Percentiles rank a stretch among this genome's conserved stretches.
phyloP scores from a whole-genome alignment of 345 rosid genomes.

The Heritiera littoralis region DNA sequence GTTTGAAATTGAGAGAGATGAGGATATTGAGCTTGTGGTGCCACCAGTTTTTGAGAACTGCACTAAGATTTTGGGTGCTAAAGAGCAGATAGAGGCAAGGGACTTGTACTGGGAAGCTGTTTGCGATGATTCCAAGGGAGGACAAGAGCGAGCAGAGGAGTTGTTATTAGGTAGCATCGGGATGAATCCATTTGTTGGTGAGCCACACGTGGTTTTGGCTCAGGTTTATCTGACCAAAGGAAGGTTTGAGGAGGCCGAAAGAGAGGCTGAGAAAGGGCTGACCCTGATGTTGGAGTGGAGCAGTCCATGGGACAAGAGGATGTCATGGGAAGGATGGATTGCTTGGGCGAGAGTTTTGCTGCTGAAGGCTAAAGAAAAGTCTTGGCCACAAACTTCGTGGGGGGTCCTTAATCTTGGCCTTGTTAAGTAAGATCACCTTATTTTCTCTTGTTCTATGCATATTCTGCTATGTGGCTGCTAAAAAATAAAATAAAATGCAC shows the following conservation, averaged over 20 bases:
- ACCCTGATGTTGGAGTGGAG: slow-evolving; percentile 80
- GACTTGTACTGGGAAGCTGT: slow-evolving; percentile 83
- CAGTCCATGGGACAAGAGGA: slow-evolving; percentile 93
- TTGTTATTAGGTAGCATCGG: slow-evolving; percentile 44
- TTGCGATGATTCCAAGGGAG: slow-evolving; percentile 47
- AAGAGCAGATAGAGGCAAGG: slow-evolving; percentile 61
- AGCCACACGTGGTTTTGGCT: slow-evolving; percentile 73
- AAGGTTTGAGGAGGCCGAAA: slow-evolving; percentile 68
- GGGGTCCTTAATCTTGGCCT: slow-evolving; percentile 81
- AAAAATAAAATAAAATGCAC: neutral
- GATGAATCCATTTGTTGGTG: slow-evolving; percentile 81
- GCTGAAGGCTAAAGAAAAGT: slow-evolving; percentile 76
- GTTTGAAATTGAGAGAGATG: slow-evolving; percentile 52
- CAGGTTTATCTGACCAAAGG: slow-evolving; percentile 62
- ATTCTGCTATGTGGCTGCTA: neutral
- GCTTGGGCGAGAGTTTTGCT: slow-evolving; percentile 83
- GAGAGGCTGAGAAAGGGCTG: slow-evolving; percentile 64
- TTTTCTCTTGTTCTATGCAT: neutral
- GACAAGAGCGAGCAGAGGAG: slow-evolving; percentile 54
- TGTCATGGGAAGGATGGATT: slow-evolving; percentile 92
- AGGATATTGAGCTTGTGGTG: slow-evolving; percentile 67
- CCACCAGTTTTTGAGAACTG: slow-evolving; percentile 77
- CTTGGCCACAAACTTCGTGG: slow-evolving; percentile 86
- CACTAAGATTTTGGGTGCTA: slow-evolving; percentile 51
- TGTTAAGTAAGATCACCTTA: slow-evolving; percentile 42